Conservation (phyloP, 345 rosid species). For the Boechera divaricarpa region DNA sequence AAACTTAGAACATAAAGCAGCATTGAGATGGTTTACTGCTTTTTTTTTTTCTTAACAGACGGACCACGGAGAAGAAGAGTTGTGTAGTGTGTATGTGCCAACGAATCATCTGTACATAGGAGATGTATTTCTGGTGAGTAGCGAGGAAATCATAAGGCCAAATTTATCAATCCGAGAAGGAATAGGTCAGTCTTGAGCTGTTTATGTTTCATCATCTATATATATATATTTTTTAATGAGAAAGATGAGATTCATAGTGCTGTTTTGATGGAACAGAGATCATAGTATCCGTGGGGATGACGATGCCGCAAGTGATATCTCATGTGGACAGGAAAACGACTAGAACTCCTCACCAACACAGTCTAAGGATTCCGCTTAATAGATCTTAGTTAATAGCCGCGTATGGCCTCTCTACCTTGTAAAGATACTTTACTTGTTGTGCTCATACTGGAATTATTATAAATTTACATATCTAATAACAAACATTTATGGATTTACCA, state of each 20-base stretch:
- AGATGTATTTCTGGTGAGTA: constrained; percentile 80
- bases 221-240: background rate
- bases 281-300: constrained; percentile 86
- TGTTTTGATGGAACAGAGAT: constrained; percentile 61
- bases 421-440: background rate
- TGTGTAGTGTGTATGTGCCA: constrained; percentile 88
- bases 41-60: constrained; percentile 49
- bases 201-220: background rate
- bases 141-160: constrained; percentile 80
- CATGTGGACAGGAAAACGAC: constrained; percentile 54
- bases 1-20: background rate
- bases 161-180: constrained; percentile 89
- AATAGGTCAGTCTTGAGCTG: constrained; percentile 62
- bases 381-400: constrained; percentile 48
- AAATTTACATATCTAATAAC: background rate
- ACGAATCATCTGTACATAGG: constrained; percentile 88
- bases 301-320: constrained; percentile 83
- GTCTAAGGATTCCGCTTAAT: constrained; percentile 59
- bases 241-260: background rate
- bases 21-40: background rate
- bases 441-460: background rate
- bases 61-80: constrained; percentile 75
- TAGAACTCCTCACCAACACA: constrained; percentile 50
- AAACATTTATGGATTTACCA: background rate
- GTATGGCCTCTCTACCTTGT: background rate